These are phyloP conservation scores for Phytophthora melonis DNA, from an alignment of 352 stramenopile species.

Conservation along the genomic window DNA sequence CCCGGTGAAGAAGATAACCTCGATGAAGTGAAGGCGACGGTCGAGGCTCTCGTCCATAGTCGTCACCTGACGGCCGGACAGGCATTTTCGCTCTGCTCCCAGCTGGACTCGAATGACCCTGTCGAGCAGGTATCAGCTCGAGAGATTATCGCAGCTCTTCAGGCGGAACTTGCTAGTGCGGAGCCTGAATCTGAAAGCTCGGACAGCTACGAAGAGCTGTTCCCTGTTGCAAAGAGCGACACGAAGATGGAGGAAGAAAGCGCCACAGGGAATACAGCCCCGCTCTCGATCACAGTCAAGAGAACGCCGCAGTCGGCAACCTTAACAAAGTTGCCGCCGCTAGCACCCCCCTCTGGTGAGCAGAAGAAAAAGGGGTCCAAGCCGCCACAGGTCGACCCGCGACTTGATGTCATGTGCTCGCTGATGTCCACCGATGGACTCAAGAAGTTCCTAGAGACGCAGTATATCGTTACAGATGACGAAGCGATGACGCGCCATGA, in stretches of 20 bases:
- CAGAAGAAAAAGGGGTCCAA: conserved; percentile 32
- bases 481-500: conserved; percentile 50
- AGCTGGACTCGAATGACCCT: conserved; percentile 63
- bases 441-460: conserved; percentile 66
- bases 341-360: conserved; percentile 11
- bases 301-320: conserved; percentile 5
- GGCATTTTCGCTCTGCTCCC: conserved; percentile 71
- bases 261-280: not conserved
- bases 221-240: conserved; percentile 28
- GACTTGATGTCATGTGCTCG: conserved; percentile 85
- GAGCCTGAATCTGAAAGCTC: conserved; percentile 27
- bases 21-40: conserved; percentile 64
- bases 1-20: conserved; percentile 35
- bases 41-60: conserved; percentile 73
- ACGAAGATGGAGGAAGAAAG: conserved; percentile 8
- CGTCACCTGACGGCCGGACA: conserved; percentile 65
- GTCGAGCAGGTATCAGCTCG: conserved; percentile 53
- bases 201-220: conserved; percentile 31
- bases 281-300: conserved; percentile 6
- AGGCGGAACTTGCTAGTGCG: conserved; percentile 45
- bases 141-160: conserved; percentile 66
- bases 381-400: conserved; percentile 34
- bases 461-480: conserved; percentile 57
- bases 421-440: conserved; percentile 75
- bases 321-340: conserved; percentile 23